A percentile compares a stretch with the other conserved stretches of the same genome.
These are phyloP conservation scores for Colletotrichum eremochloae DNA, from an alignment of 2,329 filamentous ascomycete species.

Conservation along the genomic window DNA sequence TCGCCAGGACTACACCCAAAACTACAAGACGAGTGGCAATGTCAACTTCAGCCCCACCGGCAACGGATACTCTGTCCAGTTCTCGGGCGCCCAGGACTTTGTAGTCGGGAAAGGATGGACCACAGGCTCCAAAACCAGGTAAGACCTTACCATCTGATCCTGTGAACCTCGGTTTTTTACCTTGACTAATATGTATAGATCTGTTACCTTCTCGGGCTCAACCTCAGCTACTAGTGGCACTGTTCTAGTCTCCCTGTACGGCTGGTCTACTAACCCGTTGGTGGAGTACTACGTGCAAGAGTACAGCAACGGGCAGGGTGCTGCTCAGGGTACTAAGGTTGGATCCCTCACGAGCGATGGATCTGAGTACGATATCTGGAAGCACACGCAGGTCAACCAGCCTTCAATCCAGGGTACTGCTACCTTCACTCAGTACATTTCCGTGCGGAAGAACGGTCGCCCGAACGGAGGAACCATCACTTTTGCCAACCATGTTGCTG, in stretches of 20 bases:
- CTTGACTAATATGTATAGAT: background rate
- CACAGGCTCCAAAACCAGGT: background rate
- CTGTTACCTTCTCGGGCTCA: background rate
- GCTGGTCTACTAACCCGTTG: conserved; percentile 67
- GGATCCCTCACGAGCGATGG: conserved; percentile 52
- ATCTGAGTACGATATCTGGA: conserved; percentile 52
- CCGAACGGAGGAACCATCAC: conserved; percentile 61
- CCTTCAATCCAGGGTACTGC: background rate
- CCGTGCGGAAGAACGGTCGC: background rate
- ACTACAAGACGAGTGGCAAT: conserved; percentile 6
- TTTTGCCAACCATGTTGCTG: conserved; percentile 64
- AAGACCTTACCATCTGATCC: background rate
- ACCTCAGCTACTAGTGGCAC: background rate
- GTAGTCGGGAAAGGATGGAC: background rate
- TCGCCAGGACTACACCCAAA: conserved; percentile 3
- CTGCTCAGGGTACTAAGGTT: conserved; percentile 37
- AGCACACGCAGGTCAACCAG: conserved; percentile 41
- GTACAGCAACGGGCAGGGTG: conserved; percentile 21
- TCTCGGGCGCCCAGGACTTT: conserved; percentile 1
- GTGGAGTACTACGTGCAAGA: conserved; percentile 72
- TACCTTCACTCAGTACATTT: background rate
- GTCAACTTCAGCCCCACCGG: conserved; percentile 44
- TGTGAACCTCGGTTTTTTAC: too few species aligned
- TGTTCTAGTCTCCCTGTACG: background rate
- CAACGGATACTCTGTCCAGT: conserved; percentile 1